phyloP scores from a whole-genome alignment of 139 green algal genomes.

The Closterium sp. region DNA sequence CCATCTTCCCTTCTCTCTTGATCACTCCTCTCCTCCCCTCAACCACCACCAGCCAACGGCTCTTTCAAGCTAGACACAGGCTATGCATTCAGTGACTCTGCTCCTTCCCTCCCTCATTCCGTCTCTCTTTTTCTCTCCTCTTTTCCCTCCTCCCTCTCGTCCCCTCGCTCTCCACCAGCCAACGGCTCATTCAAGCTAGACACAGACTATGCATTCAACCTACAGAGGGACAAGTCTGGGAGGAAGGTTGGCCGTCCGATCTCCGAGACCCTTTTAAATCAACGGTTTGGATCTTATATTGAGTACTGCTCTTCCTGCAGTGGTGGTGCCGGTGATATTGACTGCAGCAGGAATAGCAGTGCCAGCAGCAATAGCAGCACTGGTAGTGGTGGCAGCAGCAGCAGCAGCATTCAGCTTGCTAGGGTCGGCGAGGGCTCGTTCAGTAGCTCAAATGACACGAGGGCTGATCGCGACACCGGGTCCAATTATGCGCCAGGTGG shows the following conservation, averaged over 20 bases:
- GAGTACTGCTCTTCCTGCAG: not conserved
- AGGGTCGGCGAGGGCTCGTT: no score
- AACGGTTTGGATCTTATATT: not conserved
- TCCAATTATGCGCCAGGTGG: no score
- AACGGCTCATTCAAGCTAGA: not conserved
- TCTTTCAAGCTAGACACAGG: not conserved
- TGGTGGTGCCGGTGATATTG: not conserved
- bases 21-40: no score
- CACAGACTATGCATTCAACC: not conserved
- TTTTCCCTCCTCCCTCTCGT: no score
- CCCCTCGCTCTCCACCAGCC: not conserved
- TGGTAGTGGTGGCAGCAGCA: not conserved
- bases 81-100: not conserved
- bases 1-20: no score
- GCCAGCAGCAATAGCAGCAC: not conserved
- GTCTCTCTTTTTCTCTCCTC: not conserved
- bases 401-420: no score
- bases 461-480: no score
- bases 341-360: no score
- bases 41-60: not conserved
- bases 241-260: not conserved
- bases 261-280: not conserved
- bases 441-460: no score
- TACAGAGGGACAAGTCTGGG: not conserved
- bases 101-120: not conserved